Evolutionary conservation across 1,139 yeast genomes (phyloP).

Genomic region (Pichia norvegensis): DNA sequence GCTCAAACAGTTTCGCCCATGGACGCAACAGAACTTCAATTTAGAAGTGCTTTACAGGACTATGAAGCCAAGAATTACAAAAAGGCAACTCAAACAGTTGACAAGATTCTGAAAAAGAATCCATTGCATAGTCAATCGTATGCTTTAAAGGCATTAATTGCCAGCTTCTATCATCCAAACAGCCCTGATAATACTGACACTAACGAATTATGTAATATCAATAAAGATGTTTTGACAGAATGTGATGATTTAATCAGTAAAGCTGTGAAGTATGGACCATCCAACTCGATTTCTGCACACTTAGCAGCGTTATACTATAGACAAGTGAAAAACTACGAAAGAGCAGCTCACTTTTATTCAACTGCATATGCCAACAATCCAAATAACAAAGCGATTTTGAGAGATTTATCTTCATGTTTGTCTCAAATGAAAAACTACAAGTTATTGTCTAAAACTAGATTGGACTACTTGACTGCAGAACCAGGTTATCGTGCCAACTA

Average conservation of each 20-base stretch:
- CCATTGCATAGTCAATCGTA: conserved; percentile 72
- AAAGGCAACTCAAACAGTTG: conserved; percentile 72
- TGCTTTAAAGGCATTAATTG: conserved; percentile 73
- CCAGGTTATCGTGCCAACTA: conserved; percentile 89
- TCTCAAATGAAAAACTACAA: conserved; percentile 71
- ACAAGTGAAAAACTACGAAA: conserved; percentile 57
- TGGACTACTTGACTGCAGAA: conserved; percentile 60
- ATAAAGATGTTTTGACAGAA: conserved; percentile 48
- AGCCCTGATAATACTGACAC: conserved; percentile 11
- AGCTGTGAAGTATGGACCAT: conserved; percentile 51
- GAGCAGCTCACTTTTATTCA: conserved; percentile 74
- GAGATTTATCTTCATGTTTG: conserved; percentile 77
- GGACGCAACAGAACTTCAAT: conserved; percentile 24
- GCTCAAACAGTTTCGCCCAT: no score
- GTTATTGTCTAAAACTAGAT: conserved; percentile 55
- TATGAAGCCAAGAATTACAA: conserved; percentile 85
- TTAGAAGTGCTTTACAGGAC: conserved; percentile 73
- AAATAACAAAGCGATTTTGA: conserved; percentile 66
- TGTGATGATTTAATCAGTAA: conserved; percentile 55
- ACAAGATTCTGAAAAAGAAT: conserved; percentile 67
- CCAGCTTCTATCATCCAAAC: conserved; percentile 11
- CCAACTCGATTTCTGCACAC: conserved; percentile 69
- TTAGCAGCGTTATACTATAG: conserved; percentile 81
- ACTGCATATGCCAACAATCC: conserved; percentile 77
- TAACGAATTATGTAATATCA: conserved; percentile 26